Conservation (phyloP, 2,329 filamentous ascomycete species). For the Nothophaeocryptopus gaeumannii region DNA sequence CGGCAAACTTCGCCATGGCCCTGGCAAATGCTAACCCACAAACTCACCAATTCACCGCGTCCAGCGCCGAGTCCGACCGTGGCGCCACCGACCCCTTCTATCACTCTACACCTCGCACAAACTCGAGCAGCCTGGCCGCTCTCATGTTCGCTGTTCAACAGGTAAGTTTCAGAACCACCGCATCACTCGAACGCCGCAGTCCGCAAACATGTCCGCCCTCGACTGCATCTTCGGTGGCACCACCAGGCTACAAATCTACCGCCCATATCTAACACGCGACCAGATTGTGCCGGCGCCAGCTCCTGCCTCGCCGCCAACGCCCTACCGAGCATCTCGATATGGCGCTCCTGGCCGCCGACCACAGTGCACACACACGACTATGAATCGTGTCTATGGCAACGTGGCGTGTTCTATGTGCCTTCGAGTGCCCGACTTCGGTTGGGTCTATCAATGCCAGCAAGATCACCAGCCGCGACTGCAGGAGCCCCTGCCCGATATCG, state of each 20-base stretch:
- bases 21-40: constrained; percentile 2
- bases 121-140: constrained; percentile 11
- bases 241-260: neutral
- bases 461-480: constrained; percentile 43
- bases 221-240: no score
- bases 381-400: constrained; percentile 62
- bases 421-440: constrained; percentile 58
- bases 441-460: constrained; percentile 71
- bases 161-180: constrained; percentile 18
- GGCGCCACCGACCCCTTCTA: constrained; percentile 18
- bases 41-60: neutral
- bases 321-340: constrained; percentile 3
- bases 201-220: neutral
- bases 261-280: constrained; percentile 12
- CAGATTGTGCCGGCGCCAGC: constrained; percentile 18
- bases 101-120: constrained; percentile 20
- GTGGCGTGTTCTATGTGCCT: constrained; percentile 59
- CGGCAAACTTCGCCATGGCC: neutral
- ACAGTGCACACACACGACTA: constrained; percentile 65
- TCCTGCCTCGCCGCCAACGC: constrained; percentile 1
- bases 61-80: neutral
- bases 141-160: constrained; percentile 24
- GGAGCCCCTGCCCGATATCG: constrained; percentile 12
- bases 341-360: constrained; percentile 18
- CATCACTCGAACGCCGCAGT: neutral